These are phyloP conservation scores for California macrophylla DNA, from an alignment of 441 rosid genomes.

Conservation along the genomic window DNA sequence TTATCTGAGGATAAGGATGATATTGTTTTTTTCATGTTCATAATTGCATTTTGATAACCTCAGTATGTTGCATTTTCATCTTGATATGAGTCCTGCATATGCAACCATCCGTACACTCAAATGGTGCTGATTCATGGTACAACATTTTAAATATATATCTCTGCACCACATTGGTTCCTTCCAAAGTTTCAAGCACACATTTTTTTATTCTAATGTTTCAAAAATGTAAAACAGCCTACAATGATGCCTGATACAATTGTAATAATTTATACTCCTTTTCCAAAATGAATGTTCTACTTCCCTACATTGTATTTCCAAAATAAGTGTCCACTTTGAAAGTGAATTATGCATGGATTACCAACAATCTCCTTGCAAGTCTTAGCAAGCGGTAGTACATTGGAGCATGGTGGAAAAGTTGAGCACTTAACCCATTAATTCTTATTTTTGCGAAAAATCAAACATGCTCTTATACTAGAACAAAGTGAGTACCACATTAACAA, in stretches of 20 bases:
- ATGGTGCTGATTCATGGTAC: slow-evolving; percentile 1
- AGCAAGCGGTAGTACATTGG: background rate
- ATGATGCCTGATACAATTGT: background rate
- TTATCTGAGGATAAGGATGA: background rate
- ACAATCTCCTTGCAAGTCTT: background rate
- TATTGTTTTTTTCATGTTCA: background rate
- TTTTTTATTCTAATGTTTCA: background rate
- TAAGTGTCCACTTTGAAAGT: background rate
- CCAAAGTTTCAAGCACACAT: background rate
- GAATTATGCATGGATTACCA: background rate
- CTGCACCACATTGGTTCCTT: background rate
- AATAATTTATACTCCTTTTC: background rate
- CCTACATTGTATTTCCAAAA: background rate
- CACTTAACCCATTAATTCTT: background rate
- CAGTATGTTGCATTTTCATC: background rate
- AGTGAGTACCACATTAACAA: background rate
- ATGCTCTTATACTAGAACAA: background rate
- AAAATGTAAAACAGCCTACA: background rate
- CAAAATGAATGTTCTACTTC: background rate
- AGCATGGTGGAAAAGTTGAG: background rate
- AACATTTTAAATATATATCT: background rate
- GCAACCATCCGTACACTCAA: background rate
- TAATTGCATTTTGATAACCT: background rate
- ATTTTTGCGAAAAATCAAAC: background rate
- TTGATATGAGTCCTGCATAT: background rate